These are phyloP conservation scores for Scutellaria minor DNA, from an alignment of 257 asterid genomes.

Conservation along the genomic window DNA sequence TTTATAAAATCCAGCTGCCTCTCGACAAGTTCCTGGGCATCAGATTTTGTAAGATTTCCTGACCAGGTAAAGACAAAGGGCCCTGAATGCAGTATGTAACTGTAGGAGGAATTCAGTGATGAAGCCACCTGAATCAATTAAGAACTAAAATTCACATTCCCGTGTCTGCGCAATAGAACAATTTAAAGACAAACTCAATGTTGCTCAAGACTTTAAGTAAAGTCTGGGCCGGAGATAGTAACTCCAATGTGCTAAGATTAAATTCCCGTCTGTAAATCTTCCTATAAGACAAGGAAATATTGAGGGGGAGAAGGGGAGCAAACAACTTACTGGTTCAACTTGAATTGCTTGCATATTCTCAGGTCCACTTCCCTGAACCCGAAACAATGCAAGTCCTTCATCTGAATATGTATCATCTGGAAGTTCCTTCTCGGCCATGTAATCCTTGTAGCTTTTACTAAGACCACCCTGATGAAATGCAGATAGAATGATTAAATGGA, in stretches of 20 bases:
- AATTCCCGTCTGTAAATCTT: slow-evolving; percentile 16
- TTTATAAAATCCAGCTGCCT: slow-evolving; percentile 93
- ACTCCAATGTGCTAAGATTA: neutral
- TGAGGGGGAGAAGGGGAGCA: slow-evolving; percentile 23
- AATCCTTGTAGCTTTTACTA: slow-evolving; percentile 85
- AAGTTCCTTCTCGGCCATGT: slow-evolving; percentile 72
- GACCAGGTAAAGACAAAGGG: slow-evolving; percentile 85
- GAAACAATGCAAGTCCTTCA: slow-evolving; percentile 86
- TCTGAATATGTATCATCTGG: slow-evolving; percentile 87
- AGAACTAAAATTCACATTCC: slow-evolving; percentile 28
- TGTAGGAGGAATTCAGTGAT: slow-evolving; percentile 87
- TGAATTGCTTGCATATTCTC: slow-evolving; percentile 99
- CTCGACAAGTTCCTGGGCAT: slow-evolving; percentile 93
- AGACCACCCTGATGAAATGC: slow-evolving; percentile 84
- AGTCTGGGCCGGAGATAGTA: too few relatives aligned
- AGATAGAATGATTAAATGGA: slow-evolving; percentile 33
- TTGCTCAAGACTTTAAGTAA: too few relatives aligned
- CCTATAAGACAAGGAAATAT: neutral
- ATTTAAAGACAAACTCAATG: neutral
- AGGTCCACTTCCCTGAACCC: slow-evolving; percentile 98
- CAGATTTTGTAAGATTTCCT: slow-evolving; percentile 86
- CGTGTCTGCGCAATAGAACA: slow-evolving; percentile 22
- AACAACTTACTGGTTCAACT: slow-evolving; percentile 85
- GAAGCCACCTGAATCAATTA: slow-evolving; percentile 78
- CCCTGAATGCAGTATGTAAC: slow-evolving; percentile 89